A percentile compares a stretch with the other conserved stretches of the same genome.
Conservation (phyloP, 2,329 filamentous ascomycete genomes). For the Clarireedia paspali region DNA sequence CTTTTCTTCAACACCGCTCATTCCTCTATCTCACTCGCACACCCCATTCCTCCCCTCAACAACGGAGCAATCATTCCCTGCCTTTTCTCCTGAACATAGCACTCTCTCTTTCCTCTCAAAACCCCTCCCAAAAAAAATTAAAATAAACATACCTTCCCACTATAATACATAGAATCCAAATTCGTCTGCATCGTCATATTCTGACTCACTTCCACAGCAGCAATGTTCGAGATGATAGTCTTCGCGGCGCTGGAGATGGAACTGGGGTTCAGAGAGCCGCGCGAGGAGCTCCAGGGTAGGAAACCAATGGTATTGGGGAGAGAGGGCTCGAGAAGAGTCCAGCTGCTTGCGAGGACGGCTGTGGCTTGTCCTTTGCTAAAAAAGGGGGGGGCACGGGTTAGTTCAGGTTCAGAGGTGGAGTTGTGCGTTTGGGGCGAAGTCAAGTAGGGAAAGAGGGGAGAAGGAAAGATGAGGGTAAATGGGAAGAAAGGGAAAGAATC, state of each 20-base stretch:
- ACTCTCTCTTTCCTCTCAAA: too few species aligned
- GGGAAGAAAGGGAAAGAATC: too few species aligned
- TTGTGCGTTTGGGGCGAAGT: too few species aligned
- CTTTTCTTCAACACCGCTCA: too few species aligned
- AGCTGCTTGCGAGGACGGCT: slow-evolving; percentile 62
- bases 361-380: slow-evolving; percentile 63
- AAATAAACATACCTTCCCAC: slow-evolving; percentile 53
- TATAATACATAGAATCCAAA: slow-evolving; percentile 85
- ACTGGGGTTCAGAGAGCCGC: slow-evolving; percentile 32
- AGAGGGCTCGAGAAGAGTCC: slow-evolving; percentile 65
- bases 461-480: too few species aligned
- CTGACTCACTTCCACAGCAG: slow-evolving; percentile 67
- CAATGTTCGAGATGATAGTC: slow-evolving; percentile 50
- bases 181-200: slow-evolving; percentile 67
- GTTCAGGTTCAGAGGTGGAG: too few species aligned
- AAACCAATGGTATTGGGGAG: slow-evolving; percentile 71
- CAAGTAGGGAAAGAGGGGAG: too few species aligned
- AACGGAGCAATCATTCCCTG: too few species aligned
- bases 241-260: slow-evolving; percentile 47
- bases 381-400: too few species aligned
- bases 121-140: not conserved
- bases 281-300: slow-evolving; percentile 62
- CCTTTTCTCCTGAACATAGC: too few species aligned
- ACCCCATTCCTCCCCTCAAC: too few species aligned
- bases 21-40: too few species aligned